Conservation (phyloP, 805 yeast genomes). For the Candida hispaniensis region DNA sequence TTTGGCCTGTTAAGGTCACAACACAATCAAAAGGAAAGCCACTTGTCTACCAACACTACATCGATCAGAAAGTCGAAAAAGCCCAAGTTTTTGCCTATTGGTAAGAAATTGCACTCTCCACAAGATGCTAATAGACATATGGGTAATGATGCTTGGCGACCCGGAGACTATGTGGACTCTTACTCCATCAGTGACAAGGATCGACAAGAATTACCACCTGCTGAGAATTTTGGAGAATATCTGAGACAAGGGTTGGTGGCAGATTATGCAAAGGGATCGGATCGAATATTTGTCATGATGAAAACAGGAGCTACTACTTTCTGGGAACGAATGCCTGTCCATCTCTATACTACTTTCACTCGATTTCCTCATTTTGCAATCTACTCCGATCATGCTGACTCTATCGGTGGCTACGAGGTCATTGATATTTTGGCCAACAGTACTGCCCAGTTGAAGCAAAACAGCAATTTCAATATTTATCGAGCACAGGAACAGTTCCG, state of each 20-base stretch:
- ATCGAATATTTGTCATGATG: constrained; percentile 27
- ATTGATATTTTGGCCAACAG: constrained; percentile 26
- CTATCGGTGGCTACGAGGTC: constrained; percentile 28
- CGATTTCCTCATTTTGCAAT: constrained; percentile 27
- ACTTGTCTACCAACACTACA: too few species aligned
- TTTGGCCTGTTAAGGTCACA: too few species aligned
- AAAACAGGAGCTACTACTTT: constrained; percentile 31
- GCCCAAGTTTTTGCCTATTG: too few species aligned
- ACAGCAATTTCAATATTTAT: constrained; percentile 23
- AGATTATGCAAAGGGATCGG: constrained; percentile 22
- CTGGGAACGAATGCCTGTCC: constrained; percentile 31
- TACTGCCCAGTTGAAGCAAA: constrained; percentile 18
- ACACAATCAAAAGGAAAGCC: too few species aligned
- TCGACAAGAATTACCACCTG: constrained; percentile 6
- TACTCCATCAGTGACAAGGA: constrained; percentile 10
- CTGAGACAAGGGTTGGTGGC: constrained; percentile 23
- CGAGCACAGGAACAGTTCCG: constrained; percentile 23
- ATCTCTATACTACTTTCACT: constrained; percentile 28
- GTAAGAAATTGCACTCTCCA: constrained; percentile 11
- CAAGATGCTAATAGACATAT: constrained; percentile 9
- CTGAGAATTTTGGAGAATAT: constrained; percentile 8
- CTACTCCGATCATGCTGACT: constrained; percentile 29
- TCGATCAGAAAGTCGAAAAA: too few species aligned
- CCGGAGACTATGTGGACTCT: constrained; percentile 8
- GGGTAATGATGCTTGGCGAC: constrained; percentile 15